Base-by-base conservation (phyloP, 768 basidiomycete genomes). In the Pleurotus pulmonarius region DNA sequence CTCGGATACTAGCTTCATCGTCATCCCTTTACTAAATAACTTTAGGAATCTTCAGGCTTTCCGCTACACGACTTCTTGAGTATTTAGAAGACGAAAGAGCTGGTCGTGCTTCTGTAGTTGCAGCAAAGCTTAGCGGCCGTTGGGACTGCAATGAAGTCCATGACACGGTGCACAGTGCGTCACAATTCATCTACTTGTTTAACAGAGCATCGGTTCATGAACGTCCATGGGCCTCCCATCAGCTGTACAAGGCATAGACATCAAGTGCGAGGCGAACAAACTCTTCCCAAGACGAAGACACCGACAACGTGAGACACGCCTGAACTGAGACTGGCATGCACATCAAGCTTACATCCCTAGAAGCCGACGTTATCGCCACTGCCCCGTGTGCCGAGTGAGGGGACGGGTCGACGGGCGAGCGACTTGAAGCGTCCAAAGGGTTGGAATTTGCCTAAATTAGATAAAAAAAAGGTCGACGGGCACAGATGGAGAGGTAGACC, bases 201-300 rank as follows among this genome's bases (percentile, higher is more conserved):
- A 29, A 29, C 26, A 29, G 26, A 29, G 26, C 26, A 29, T 29
- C 26, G 65, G 34, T 67, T 62, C 22, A 79, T 61, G 56, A 77
- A 81, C 0, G 73, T 75, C 1, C 57, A 66, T 8, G 69, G 63
- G 0, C 80, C 80, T 24, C 78, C 80, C 78, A 80, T 81, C 4
- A 80, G 69, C 13, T 60, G 61, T 25, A 80, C 64, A 24, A 80
- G 61, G 61, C 2, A 76, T 77, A 15, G 76, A 67, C 70, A 80
- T 78, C 5, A 78, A 78, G 52, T 81, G 78, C 3, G 80, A 78
- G 2, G 75, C 77, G 56, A 79, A 80, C 65, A 80, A 79, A 63
- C 75, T 78, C 69, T 57, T 81, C 78, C 77, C 79, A 81, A 16
- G 80, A 81, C 5, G 79, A 80, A 0, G 79, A 78, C 80, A 43